Evolutionary conservation across 2,329 filamentous ascomycete genomes (phyloP).

Genomic region (Aspergillus fumigatiaffinis): DNA sequence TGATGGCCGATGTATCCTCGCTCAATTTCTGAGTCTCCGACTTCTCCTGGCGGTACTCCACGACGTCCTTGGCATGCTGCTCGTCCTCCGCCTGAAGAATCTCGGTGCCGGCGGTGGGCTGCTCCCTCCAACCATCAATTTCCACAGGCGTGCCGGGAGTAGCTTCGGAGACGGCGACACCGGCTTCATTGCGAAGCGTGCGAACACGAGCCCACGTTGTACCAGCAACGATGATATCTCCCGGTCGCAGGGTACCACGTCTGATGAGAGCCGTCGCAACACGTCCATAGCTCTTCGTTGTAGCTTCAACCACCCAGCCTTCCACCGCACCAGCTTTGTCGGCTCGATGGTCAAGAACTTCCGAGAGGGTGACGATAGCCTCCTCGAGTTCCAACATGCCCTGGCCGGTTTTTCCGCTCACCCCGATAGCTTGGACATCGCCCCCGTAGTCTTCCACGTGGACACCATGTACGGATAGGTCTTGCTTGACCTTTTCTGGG

Average conservation of each 20-base stretch:
- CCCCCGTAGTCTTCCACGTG: slow-evolving; percentile 94
- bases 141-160: slow-evolving; percentile 87
- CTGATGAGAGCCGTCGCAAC: slow-evolving; percentile 86
- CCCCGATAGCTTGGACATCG: slow-evolving; percentile 84
- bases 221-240: slow-evolving; percentile 83
- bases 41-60: slow-evolving; percentile 71
- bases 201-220: slow-evolving; percentile 85
- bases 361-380: slow-evolving; percentile 77
- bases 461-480: slow-evolving; percentile 76
- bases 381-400: slow-evolving; percentile 93
- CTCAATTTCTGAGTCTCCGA: slow-evolving; percentile 63
- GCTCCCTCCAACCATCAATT: slow-evolving; percentile 89
- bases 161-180: slow-evolving; percentile 66
- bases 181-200: slow-evolving; percentile 78
- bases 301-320: slow-evolving; percentile 91
- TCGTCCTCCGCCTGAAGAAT: slow-evolving; percentile 80
- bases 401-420: slow-evolving; percentile 89
- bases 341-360: slow-evolving; percentile 85
- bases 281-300: slow-evolving; percentile 77
- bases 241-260: slow-evolving; percentile 75
- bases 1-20: slow-evolving; percentile 71
- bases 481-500: slow-evolving; percentile 78
- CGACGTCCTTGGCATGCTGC: slow-evolving; percentile 70
- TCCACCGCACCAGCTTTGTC: slow-evolving; percentile 74
- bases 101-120: slow-evolving; percentile 80